phyloP scores from a whole-genome alignment of 192 early-diverging fungal species.

The Chytriomyces sp. region DNA sequence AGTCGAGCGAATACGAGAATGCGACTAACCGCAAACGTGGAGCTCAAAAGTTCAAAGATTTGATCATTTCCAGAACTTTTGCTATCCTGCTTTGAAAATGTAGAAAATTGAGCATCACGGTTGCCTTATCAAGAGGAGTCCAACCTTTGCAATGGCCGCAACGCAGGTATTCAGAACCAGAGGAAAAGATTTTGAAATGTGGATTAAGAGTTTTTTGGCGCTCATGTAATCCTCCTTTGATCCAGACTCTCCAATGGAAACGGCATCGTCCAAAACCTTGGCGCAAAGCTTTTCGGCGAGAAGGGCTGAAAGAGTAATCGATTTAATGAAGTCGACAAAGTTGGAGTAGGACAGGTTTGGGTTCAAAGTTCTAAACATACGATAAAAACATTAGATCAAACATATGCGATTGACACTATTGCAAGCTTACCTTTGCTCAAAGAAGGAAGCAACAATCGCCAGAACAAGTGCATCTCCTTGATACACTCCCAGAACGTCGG shows the following conservation, averaged over 20 bases:
- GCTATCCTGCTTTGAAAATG: conserved; percentile 1
- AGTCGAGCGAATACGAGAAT: conserved; percentile 23
- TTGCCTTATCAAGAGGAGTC: not conserved
- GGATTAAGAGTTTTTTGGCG: conserved; percentile 21
- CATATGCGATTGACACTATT: too few species aligned
- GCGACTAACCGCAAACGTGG: conserved; percentile 4
- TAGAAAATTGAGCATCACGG: not conserved
- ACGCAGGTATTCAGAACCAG: conserved; percentile 16
- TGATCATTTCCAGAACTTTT: conserved; percentile 13
- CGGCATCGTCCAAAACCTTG: conserved; percentile 7
- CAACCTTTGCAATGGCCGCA: not conserved
- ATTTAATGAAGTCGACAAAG: conserved; percentile 18
- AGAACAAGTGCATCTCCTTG: conserved; percentile 21
- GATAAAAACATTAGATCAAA: too few species aligned
- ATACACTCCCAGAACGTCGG: conserved; percentile 21
- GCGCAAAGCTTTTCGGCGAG: conserved; percentile 14
- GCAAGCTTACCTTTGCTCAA: conserved; percentile 6
- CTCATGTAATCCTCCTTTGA: not conserved
- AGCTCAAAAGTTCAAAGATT: conserved; percentile 15
- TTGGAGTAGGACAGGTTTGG: not conserved
- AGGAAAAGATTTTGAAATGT: conserved; percentile 28
- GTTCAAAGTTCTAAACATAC: not conserved
- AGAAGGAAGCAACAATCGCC: conserved; percentile 13
- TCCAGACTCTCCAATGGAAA: not conserved
- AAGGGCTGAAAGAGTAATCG: conserved; percentile 7